A percentile compares a stretch with the other conserved stretches of the same genome.
Evolutionary conservation across 306 rosid genomes (phyloP).

Genomic region (Malus sylvestris): DNA sequence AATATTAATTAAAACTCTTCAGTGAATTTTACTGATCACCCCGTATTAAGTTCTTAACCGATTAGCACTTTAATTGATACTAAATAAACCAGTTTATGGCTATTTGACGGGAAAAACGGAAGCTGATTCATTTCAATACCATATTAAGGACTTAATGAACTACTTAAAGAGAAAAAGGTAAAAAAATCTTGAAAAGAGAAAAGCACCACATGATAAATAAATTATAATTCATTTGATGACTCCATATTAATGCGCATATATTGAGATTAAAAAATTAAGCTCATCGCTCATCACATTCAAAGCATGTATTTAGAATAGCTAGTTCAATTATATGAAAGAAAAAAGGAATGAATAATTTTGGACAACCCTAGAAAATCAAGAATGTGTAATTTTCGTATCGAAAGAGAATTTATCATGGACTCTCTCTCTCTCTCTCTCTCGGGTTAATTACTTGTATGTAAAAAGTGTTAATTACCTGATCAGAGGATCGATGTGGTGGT

Average conservation of each 20-base stretch:
- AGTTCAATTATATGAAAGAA: background rate
- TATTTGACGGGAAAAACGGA: background rate
- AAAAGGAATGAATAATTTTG: background rate
- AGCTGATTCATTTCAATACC: background rate
- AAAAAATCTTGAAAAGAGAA: background rate
- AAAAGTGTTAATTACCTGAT: constrained; percentile 36
- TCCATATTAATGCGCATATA: background rate
- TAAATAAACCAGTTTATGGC: background rate
- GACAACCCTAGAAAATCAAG: background rate
- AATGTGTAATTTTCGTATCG: background rate
- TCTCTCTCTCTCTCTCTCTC: background rate
- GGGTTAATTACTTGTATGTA: background rate
- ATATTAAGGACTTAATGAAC: background rate
- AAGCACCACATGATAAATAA: background rate
- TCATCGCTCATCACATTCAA: background rate
- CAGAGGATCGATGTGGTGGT: constrained; percentile 64
- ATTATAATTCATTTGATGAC: background rate
- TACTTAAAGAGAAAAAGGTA: background rate
- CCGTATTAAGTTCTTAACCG: background rate
- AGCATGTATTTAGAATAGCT: background rate
- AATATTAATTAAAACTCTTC: background rate
- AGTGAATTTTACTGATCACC: background rate
- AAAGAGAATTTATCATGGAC: background rate
- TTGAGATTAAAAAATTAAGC: background rate
- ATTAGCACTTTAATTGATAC: background rate